A percentile compares a stretch with the other conserved stretches of the same genome.
Conservation (phyloP, 176 grass and related monocot genomes). For the Ensete ventricosum region DNA sequence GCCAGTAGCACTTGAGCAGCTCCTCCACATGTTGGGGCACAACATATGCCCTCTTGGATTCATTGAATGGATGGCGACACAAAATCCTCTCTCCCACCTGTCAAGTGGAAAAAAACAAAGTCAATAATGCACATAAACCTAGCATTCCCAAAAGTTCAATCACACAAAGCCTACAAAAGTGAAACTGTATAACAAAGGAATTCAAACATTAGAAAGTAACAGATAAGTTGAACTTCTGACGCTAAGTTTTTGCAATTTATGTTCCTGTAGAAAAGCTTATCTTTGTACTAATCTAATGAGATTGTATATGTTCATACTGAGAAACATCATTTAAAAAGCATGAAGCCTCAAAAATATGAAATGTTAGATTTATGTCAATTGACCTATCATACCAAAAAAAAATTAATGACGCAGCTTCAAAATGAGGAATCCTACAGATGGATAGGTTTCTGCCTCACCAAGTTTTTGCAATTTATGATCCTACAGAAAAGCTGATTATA, state of each 20-base stretch:
- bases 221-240: not conserved
- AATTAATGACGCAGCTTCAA: no score
- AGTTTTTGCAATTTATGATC: not conserved
- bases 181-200: no score
- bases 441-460: not conserved
- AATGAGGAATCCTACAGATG: not conserved
- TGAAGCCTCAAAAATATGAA: no score
- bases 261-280: not conserved
- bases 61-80: constrained; percentile 89
- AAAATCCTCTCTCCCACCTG: constrained; percentile 85
- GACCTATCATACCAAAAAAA: no score
- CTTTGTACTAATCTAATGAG: not conserved
- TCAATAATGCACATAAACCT: constrained; percentile 5
- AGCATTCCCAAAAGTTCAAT: not conserved
- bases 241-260: no score
- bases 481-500: not conserved
- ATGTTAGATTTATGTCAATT: no score
- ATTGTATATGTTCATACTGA: not conserved
- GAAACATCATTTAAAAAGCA: no score
- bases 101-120: constrained; percentile 18
- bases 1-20: constrained; percentile 79
- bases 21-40: constrained; percentile 86
- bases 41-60: constrained; percentile 91
- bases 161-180: not conserved
- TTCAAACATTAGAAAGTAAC: not conserved